Evolutionary conservation across 1,284 basidiomycete species (phyloP), one percentile per base, ranked within the genome.

Genomic region (Marasmius oreades): DNA sequence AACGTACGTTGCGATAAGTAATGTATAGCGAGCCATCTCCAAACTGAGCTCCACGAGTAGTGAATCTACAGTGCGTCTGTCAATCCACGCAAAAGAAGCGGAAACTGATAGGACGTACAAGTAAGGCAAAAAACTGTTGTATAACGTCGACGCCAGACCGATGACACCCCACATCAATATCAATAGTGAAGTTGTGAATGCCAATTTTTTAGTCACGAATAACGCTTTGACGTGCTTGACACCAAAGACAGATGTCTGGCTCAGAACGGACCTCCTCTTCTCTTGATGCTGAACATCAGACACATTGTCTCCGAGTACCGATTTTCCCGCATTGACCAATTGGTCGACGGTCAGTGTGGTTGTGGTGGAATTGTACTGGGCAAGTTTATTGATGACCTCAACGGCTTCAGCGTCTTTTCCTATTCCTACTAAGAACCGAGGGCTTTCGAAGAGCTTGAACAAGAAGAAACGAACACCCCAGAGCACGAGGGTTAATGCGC

Each of bases 371-470:
- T 94, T 93, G 70, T 84, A 89, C 31, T 70, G 69, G 1, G 91
- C 92, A 18, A 93, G 79, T 28, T 76, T 76, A 58, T 85, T 79
- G 23, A 94, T 72, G 51, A 92, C 78, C 16, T 79, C 79, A 23
- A 93, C 82, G 0, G 91, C 92, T 51, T 86, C 81, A 16, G 76
- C 79, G 62, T 93, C 90, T 39, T 76, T 73, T 1, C 90, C 90
- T 55, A 84, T 81, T 5, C 84, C 83, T 67, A 93, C 82, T 28
- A 93, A 78, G 69, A 78, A 90, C 63, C 88, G 85, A 5, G 88
- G 89, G 55, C 84, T 85, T 68, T 93, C 90, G 56, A 85, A 75
- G 51, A 93, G 78, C n/a, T 77, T 74, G 74, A 92, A 92, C 52
- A 87, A 71, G 68, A 87, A 80, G 75, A 89, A 90, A 42, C 90